Evolutionary conservation across 139 green algal genomes (phyloP).

Genomic region (Nannochloris sp.): DNA sequence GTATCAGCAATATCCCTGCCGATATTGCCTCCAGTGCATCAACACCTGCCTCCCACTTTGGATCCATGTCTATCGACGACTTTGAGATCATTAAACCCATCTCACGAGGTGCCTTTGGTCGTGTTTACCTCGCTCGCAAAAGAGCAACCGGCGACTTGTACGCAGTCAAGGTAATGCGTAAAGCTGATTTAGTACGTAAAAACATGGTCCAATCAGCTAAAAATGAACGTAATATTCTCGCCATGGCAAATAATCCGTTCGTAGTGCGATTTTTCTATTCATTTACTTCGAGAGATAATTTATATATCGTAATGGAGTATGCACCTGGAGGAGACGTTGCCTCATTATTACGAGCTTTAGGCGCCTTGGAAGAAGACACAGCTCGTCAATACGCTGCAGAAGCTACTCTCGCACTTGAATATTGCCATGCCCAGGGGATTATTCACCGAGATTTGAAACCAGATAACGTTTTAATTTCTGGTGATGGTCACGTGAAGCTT

Average conservation of each 20-base stretch:
- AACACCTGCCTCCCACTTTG: too few relatives aligned
- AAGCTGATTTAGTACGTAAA: slow-evolving; percentile 89
- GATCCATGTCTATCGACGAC: slow-evolving; percentile 65
- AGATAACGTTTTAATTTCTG: slow-evolving; percentile 92
- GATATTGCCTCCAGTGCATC: too few relatives aligned
- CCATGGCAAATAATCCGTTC: slow-evolving; percentile 80
- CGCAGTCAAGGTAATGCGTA: slow-evolving; percentile 85
- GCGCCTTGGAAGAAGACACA: slow-evolving; percentile 71
- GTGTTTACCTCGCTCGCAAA: slow-evolving; percentile 90
- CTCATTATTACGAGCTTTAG: slow-evolving; percentile 70
- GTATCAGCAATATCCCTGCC: too few relatives aligned
- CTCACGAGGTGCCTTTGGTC: slow-evolving; percentile 81
- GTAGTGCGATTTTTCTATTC: slow-evolving; percentile 88
- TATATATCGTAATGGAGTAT: slow-evolving; percentile 99
- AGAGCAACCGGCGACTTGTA: slow-evolving; percentile 64
- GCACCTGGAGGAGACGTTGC: slow-evolving; percentile 78
- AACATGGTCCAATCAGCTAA: slow-evolving; percentile 88
- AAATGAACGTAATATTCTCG: slow-evolving; percentile 91
- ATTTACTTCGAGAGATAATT: slow-evolving; percentile 82
- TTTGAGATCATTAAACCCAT: slow-evolving; percentile 97
- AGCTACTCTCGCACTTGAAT: slow-evolving; percentile 88
- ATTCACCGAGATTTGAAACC: slow-evolving; percentile 95
- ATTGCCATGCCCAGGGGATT: slow-evolving; percentile 86
- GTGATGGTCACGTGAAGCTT: slow-evolving; percentile 90
- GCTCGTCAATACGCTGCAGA: slow-evolving; percentile 85